These are phyloP conservation scores for Botrytis squamosa DNA, from an alignment of 2,329 filamentous ascomycete species.

Conservation along the genomic window DNA sequence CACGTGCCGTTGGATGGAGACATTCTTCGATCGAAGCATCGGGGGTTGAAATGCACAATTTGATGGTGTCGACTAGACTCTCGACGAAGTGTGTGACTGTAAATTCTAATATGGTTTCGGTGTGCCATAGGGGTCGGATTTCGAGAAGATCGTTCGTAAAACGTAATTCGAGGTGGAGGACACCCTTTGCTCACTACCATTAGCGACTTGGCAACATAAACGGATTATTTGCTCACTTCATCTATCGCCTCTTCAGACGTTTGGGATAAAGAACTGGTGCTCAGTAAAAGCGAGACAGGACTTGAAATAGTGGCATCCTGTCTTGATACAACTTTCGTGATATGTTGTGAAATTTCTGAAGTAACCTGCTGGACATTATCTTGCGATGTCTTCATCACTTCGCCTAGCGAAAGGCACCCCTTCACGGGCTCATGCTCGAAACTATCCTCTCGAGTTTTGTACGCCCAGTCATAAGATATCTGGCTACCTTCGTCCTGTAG, in stretches of 20 bases:
- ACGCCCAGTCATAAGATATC: constrained; percentile 43
- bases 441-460: constrained; percentile 33
- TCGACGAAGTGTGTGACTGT: constrained; percentile 46
- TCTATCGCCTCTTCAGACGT: constrained; percentile 27
- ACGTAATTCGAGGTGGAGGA: constrained; percentile 14
- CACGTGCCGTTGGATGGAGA: constrained; percentile 41
- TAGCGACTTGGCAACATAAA: background rate
- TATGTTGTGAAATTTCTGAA: constrained; percentile 35
- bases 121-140: constrained; percentile 45
- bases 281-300: constrained; percentile 25
- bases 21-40: constrained; percentile 38
- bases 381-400: constrained; percentile 40
- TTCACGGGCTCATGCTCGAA: constrained; percentile 26
- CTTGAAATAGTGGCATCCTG: background rate
- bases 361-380: constrained; percentile 36
- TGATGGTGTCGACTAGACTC: constrained; percentile 45
- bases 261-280: constrained; percentile 23
- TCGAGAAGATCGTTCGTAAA: constrained; percentile 34
- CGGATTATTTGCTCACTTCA: constrained; percentile 30
- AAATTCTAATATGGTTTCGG: constrained; percentile 37
- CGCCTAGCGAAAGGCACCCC: constrained; percentile 36
- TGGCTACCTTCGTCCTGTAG: constrained; percentile 42
- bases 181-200: constrained; percentile 10
- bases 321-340: constrained; percentile 24
- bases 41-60: constrained; percentile 39